Evolutionary conservation across 1,284 basidiomycete genomes (phyloP), one percentile per base, ranked within the genome.

Genomic region (Cryptococcus sp.): DNA sequence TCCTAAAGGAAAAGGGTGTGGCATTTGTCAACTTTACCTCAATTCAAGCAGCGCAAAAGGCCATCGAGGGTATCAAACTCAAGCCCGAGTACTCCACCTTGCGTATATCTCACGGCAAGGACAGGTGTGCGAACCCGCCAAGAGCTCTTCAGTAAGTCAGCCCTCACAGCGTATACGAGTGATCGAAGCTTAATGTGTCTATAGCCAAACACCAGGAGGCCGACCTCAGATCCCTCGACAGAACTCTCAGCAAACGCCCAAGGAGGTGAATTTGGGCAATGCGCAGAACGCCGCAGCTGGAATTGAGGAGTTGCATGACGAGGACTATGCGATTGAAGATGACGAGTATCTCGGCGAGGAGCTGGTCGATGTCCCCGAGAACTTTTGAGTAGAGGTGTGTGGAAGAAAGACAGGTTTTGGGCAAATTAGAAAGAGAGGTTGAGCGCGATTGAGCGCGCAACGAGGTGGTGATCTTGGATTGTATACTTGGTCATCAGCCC

Each of bases 1-100:
- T 91, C 80, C 82, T 96, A 69, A 90, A 89, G 80, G 92, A 95
- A 79, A 96, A 96, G 88, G 91, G 93, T 79, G 94, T 91, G 70
- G 91, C 90, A 38, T 97, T 95, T 76, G 89, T 95, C 72, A 97
- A 96, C 82, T 96, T 92, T 71, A 88, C 87, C 50, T 92, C 93
- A 78, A 88, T 96, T 67, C 86, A 88, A 54, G 91, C 93, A 67
- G 93, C 93, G 23, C 93, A 93, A 82, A 96, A 96, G 82, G 92
- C 93, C 19, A 93, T 96, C 68, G 92, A 95, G 57, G 88, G 86
- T 15, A 85, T 95, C 77, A 93, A 94, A 84, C 85, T 83, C 71
- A 89, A 89, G 75, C 83, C 88, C 5, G 90, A 91, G 74, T 93
- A 93, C 72, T 83, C 85, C 25, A 86, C 86, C 76, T 79, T 93